phyloP scores from a whole-genome alignment of 2,329 filamentous ascomycete genomes.

The Aspergillus pseudonomiae region DNA sequence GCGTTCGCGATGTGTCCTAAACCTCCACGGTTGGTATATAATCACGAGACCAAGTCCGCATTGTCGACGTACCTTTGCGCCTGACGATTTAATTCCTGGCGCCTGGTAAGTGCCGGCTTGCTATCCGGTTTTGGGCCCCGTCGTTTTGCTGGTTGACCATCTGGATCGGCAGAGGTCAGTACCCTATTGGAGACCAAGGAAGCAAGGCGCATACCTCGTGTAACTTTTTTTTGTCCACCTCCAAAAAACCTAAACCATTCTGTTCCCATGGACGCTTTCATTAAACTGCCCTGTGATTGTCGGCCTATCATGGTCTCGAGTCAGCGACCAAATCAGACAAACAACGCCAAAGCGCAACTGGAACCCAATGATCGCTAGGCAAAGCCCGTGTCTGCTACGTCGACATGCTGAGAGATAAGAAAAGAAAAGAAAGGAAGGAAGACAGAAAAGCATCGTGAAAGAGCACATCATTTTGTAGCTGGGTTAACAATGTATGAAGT shows the following conservation, averaged over 20 bases:
- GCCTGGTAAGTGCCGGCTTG: conserved; percentile 87
- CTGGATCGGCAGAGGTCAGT: conserved; percentile 47
- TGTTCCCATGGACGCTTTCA: conserved; percentile 21
- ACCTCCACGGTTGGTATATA: conserved; percentile 15
- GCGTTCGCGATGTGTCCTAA: conserved; percentile 90
- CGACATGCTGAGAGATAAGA: not conserved
- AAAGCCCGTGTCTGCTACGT: not conserved
- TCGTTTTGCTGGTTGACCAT: conserved; percentile 84
- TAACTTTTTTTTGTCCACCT: conserved; percentile 67
- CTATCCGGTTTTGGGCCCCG: conserved; percentile 95
- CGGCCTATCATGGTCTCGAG: conserved; percentile 1
- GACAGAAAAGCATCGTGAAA: not conserved
- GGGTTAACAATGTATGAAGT: not conserved
- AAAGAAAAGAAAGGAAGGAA: not conserved
- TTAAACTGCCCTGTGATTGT: conserved; percentile 13
- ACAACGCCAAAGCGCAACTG: not conserved
- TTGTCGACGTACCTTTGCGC: conserved; percentile 73
- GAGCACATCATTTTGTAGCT: too few species aligned
- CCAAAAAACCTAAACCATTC: conserved; percentile 59
- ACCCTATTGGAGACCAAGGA: not conserved
- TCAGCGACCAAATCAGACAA: not conserved
- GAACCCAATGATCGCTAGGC: not conserved
- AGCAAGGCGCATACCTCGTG: conserved; percentile 62
- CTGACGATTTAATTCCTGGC: conserved; percentile 93
- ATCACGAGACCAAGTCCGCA: not conserved